phyloP scores from a whole-genome alignment of 2,329 filamentous ascomycete genomes.

The Myriosclerotinia scirpicola region DNA sequence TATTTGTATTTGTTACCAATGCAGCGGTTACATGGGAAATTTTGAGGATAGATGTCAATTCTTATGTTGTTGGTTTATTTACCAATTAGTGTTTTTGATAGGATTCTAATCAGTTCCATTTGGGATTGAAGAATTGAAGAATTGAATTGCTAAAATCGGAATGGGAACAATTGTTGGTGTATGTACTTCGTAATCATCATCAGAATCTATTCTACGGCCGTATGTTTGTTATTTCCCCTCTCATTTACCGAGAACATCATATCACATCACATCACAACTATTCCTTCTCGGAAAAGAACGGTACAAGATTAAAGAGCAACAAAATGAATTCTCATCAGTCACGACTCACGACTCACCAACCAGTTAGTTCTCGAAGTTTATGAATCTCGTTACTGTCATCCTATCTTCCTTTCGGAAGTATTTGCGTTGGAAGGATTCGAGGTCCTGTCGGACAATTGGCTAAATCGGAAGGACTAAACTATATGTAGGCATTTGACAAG shows the following conservation, averaged over 20 bases:
- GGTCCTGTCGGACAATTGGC: not conserved
- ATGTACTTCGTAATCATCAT: too few relatives aligned
- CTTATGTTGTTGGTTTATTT: too few relatives aligned
- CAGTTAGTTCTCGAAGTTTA: slow-evolving; percentile 1
- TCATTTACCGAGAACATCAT: not conserved
- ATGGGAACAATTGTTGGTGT: not conserved
- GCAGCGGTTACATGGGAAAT: too few relatives aligned
- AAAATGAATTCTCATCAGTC: not conserved
- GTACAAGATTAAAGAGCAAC: not conserved
- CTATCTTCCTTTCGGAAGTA: not conserved
- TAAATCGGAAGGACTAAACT: not conserved
- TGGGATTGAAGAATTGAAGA: too few relatives aligned
- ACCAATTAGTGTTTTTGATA: too few relatives aligned
- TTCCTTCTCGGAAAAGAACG: not conserved
- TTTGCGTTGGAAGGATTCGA: not conserved
- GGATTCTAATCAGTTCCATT: too few relatives aligned
- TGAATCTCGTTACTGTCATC: not conserved
- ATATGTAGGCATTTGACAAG: not conserved
- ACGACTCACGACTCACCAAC: not conserved
- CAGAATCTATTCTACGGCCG: not conserved
- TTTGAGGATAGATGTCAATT: too few relatives aligned
- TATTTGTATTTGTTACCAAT: too few relatives aligned
- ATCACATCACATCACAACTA: too few relatives aligned
- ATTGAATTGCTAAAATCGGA: too few relatives aligned
- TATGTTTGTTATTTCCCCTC: not conserved